phyloP scores from a whole-genome alignment of 2,329 filamentous ascomycete species.

The Claviceps sp. region DNA sequence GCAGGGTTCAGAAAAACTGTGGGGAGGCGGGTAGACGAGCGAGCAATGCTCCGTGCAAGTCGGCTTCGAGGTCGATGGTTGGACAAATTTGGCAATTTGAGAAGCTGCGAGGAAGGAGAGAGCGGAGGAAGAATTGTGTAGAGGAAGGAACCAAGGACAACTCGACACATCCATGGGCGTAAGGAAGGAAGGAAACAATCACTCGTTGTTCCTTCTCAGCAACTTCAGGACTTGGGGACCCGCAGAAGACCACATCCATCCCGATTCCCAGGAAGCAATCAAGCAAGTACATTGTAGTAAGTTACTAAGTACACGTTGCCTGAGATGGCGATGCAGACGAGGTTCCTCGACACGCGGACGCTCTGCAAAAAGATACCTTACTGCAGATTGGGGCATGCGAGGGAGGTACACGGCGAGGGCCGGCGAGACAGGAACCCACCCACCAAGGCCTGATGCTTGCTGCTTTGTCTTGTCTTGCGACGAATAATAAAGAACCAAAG shows the following conservation, averaged over 20 bases:
- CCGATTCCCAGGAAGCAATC: background rate
- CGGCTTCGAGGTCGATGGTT: background rate
- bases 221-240: background rate
- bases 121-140: too few species aligned
- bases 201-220: background rate
- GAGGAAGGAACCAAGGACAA: slow-evolving; percentile 1
- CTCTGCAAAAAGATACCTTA: slow-evolving; percentile 7
- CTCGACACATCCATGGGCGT: background rate
- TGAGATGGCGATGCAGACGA: slow-evolving; percentile 4
- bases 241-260: background rate
- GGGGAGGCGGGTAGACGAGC: slow-evolving; percentile 6
- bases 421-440: background rate
- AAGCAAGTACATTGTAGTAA: background rate
- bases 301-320: background rate
- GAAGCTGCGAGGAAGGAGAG: too few species aligned
- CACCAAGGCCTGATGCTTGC: background rate
- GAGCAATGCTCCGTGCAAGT: slow-evolving; percentile 1
- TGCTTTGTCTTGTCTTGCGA: background rate
- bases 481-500: too few species aligned
- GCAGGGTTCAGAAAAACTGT: slow-evolving; percentile 9
- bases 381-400: slow-evolving; percentile 1
- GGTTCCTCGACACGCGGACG: slow-evolving; percentile 1
- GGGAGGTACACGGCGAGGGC: slow-evolving; percentile 1
- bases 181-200: background rate
- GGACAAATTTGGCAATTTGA: too few species aligned